Evolutionary conservation across 345 rosid genomes (phyloP), one percentile per base, ranked within the genome.

Genomic region (Heritiera fomes): DNA sequence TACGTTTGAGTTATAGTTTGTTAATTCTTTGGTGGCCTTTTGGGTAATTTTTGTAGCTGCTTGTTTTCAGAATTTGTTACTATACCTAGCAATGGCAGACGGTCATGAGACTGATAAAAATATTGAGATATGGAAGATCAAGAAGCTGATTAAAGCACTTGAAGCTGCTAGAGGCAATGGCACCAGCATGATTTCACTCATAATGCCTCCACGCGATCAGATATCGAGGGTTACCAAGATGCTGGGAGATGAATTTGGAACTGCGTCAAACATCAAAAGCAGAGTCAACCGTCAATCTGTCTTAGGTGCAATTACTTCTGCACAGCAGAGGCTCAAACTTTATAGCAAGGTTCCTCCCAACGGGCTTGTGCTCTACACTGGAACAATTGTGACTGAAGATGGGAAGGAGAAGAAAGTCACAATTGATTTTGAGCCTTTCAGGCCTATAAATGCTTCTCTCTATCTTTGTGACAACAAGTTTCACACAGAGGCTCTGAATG

Each of bases 341-440:
- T 90, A 90, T 83, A 90, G 52, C 75, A 89, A 85, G 84, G 94
- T 89, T 83, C 94, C 92, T 65, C 84, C 91, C 49, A 90, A 89
- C 53, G 94, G 94, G 49, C 89, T 90, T 62, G 94, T 90, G 78
- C 90, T 90, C 59, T 90, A 90, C 80, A 90, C 94, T 1, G 94
- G 94, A 72, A 90, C 92, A 14, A 85, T 90, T 56, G 86, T 90
- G 40, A 90, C 83, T 20, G 94, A 90, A 0, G 94, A 89, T 61
- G 94, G 94, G 38, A 90, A 89, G 87, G 94, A 90, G 79, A 90
- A 90, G 89, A 90, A 90, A 87, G 94, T 90, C 6, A 90, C 92
- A 1, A 83, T 90, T 68, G 94, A 90, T 81, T 90, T 90, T 58
- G 92, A 90, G 85, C 94, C 94, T 80, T 90, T 90, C 78, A 90